A percentile compares a stretch with the other conserved stretches of the same genome.
Evolutionary conservation across 1,284 basidiomycete genomes (phyloP).

Genomic region (Sphaerobolus stellatus): DNA sequence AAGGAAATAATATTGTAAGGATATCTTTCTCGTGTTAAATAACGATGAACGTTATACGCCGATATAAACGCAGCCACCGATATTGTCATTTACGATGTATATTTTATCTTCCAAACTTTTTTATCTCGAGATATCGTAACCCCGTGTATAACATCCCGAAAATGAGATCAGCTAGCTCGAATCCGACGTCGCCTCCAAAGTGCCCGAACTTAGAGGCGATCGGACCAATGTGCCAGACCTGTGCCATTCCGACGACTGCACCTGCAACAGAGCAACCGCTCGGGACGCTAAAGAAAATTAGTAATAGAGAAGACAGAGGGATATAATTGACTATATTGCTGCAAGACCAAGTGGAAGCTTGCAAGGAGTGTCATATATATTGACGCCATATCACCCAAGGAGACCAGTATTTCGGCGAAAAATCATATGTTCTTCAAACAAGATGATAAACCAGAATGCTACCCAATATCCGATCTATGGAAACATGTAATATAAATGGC

Average conservation of each 20-base stretch:
- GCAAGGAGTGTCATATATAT: slow-evolving; percentile 50
- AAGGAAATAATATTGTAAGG: no score
- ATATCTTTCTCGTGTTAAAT: no score
- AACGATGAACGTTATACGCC: no score
- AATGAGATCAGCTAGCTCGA: slow-evolving; percentile 52
- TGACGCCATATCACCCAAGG: slow-evolving; percentile 53
- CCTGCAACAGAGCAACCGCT: slow-evolving; percentile 47
- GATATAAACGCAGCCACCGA: no score
- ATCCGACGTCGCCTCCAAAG: slow-evolving; percentile 55
- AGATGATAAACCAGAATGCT: slow-evolving; percentile 56
- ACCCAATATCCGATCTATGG: slow-evolving; percentile 68
- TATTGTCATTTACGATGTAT: no score
- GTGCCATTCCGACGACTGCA: slow-evolving; percentile 51
- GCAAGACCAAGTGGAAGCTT: slow-evolving; percentile 57
- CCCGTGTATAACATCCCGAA: slow-evolving; percentile 41
- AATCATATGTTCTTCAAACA: slow-evolving; percentile 57
- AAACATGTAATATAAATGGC: no score
- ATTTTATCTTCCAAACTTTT: neutral
- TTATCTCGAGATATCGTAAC: slow-evolving; percentile 45
- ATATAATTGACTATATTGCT: slow-evolving; percentile 38
- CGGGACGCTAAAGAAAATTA: slow-evolving; percentile 47
- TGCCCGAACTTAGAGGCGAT: slow-evolving; percentile 43
- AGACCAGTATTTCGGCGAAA: slow-evolving; percentile 45
- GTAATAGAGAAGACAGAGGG: slow-evolving; percentile 34
- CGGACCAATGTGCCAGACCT: slow-evolving; percentile 53